Percentiles rank a stretch among this genome's conserved stretches.
Evolutionary conservation across 2,329 filamentous ascomycete genomes (phyloP).

Genomic region (Calonectria montana): DNA sequence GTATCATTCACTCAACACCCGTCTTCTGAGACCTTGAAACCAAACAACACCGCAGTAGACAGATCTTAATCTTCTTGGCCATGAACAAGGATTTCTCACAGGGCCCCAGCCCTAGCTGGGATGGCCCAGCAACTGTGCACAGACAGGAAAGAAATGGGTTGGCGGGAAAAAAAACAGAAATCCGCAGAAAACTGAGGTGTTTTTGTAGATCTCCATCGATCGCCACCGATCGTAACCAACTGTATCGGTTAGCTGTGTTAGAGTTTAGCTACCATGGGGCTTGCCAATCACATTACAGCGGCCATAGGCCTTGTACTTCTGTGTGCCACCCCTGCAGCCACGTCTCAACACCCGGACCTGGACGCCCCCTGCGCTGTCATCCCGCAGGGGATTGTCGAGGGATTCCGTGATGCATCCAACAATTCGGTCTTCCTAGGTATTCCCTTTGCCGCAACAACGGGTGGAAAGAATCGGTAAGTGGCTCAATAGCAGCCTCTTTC

Average conservation of each 20-base stretch:
- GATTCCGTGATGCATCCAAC: conserved; percentile 48
- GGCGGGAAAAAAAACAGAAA: not conserved
- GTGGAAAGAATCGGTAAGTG: not conserved
- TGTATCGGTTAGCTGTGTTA: not conserved
- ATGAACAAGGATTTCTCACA: not conserved
- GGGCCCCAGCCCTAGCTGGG: not conserved
- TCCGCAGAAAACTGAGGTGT: not conserved
- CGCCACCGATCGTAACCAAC: not conserved
- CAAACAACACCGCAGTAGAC: not conserved
- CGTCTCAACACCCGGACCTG: not conserved
- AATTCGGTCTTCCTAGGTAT: conserved; percentile 53
- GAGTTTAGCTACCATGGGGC: not conserved
- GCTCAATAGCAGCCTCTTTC: not conserved
- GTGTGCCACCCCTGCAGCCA: not conserved
- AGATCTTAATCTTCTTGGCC: not conserved
- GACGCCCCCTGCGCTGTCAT: conserved; percentile 29
- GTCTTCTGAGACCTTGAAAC: not conserved
- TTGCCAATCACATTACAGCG: not conserved
- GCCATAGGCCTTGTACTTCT: not conserved
- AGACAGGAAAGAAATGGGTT: not conserved
- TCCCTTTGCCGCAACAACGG: not conserved
- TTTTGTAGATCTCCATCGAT: not conserved
- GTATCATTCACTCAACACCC: not conserved
- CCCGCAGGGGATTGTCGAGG: conserved; percentile 48
- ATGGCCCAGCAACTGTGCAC: not conserved